Percentiles rank a stretch among this genome's conserved stretches.
Conservation (phyloP, 345 rosid genomes). For the Trapa incisa region DNA sequence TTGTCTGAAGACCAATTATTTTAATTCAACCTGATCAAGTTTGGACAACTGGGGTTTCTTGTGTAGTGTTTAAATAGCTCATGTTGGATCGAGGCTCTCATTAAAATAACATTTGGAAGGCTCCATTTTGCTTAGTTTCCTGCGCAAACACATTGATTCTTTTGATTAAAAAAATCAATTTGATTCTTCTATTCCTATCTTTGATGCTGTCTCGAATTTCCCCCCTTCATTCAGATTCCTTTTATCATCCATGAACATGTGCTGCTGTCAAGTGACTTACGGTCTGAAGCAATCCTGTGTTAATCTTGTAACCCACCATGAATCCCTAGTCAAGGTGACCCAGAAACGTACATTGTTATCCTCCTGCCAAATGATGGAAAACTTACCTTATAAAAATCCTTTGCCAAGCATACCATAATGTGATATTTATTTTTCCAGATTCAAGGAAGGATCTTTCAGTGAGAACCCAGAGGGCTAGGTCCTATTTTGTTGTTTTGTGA, state of each 20-base stretch:
- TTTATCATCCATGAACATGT: neutral
- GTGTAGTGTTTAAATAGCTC: constrained; percentile 8
- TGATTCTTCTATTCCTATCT: constrained; percentile 56
- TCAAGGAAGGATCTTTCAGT: constrained; percentile 18
- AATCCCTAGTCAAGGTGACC: too few relatives aligned
- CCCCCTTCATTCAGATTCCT: neutral
- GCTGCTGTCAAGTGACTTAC: too few relatives aligned
- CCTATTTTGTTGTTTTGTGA: constrained; percentile 23
- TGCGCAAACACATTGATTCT: constrained; percentile 45
- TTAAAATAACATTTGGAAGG: constrained; percentile 42
- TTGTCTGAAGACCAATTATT: too few relatives aligned
- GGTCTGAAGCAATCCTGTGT: too few relatives aligned
- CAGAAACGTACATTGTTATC: too few relatives aligned
- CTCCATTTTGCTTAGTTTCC: constrained; percentile 28
- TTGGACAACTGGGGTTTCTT: constrained; percentile 51
- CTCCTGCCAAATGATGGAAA: too few relatives aligned
- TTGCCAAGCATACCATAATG: too few relatives aligned
- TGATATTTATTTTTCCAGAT: neutral
- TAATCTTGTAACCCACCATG: too few relatives aligned
- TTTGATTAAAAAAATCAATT: constrained; percentile 27
- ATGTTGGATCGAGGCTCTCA: constrained; percentile 19
- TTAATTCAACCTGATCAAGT: constrained; percentile 24
- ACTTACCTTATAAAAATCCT: too few relatives aligned
- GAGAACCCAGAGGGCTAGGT: constrained; percentile 25
- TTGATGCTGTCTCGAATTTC: constrained; percentile 33